These are phyloP conservation scores for Mycena rebaudengoi DNA, from an alignment of 768 basidiomycete genomes.

Conservation along the genomic window DNA sequence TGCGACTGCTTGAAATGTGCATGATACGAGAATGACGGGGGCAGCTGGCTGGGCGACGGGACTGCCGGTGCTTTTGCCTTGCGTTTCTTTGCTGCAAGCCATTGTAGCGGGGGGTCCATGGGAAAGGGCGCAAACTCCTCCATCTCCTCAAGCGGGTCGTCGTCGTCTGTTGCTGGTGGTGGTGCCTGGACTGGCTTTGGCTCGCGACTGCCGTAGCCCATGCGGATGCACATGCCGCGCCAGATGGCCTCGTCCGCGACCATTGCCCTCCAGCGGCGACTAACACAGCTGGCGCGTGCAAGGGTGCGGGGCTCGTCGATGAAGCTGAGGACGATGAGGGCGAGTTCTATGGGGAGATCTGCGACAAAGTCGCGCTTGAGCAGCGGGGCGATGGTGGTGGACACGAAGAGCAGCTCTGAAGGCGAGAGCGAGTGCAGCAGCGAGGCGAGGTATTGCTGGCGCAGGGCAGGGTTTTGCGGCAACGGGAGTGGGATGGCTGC, in stretches of 20 bases:
- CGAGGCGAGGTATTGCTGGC: conserved; percentile 61
- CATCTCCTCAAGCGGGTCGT: conserved; percentile 44
- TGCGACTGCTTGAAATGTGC: conserved; percentile 78
- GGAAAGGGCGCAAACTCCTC: conserved; percentile 43
- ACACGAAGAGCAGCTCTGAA: conserved; percentile 72
- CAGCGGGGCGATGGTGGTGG: conserved; percentile 67
- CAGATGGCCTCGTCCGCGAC: conserved; percentile 82
- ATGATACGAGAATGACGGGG: conserved; percentile 62
- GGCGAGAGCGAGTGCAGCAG: conserved; percentile 64
- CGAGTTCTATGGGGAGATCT: conserved; percentile 74
- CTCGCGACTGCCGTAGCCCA: conserved; percentile 51
- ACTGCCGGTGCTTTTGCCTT: conserved; percentile 6
- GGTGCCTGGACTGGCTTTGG: conserved; percentile 11
- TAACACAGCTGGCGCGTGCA: conserved; percentile 73
- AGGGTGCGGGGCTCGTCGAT: conserved; percentile 81
- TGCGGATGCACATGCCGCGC: conserved; percentile 75
- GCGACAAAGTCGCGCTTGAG: conserved; percentile 69
- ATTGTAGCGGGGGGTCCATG: conserved; percentile 52
- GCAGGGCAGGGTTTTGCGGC: conserved; percentile 46
- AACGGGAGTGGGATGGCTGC: conserved; percentile 32
- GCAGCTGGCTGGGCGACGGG: background rate
- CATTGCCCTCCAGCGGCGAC: conserved; percentile 73
- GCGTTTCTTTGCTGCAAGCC: conserved; percentile 42
- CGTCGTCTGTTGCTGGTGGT: conserved; percentile 32
- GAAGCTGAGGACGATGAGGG: conserved; percentile 77